Evolutionary conservation across 129 eudicot species (phyloP), one percentile per base, ranked within the genome.

Genomic region (Flaveria brownii): DNA sequence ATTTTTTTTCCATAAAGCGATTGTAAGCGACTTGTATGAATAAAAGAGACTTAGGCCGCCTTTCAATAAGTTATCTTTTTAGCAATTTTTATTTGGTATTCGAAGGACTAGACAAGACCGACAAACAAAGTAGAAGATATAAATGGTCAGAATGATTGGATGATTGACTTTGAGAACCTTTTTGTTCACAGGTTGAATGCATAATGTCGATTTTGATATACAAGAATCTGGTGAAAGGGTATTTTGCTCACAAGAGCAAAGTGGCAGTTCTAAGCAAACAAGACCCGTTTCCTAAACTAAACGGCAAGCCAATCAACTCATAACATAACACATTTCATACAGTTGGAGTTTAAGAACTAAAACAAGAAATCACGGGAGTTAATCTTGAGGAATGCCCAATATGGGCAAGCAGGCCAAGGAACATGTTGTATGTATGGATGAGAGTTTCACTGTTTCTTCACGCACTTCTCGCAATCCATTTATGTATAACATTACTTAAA

Each of bases 181-280:
- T 61, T 15, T 73, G 33, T 55, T 75, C 65, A 83, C 88, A 93
- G 98, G 97, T 91, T 39, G 98, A 93, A 80, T 93, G 98, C 79
- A 93, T 91, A 74, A 86, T 93, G 88, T 82, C 97, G 4, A 93
- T 93, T 51, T 85, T 91, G 77, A 93, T 93, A 55, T 84, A 82
- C 88, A 93, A 91, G 90, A 90, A 90, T 82, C 89, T 93, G 42
- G 82, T 90, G 73, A 93, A 93, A 78, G 98, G 98, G 76, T 93
- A 93, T 85, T 93, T 93, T 70, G 98, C 97, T 23, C 98, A 93
- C 92, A 90, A 93, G 85, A 90, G 96, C 75, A 93, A 93, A 86
- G 97, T 93, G 50, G 97, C 82, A 13, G 98, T 93, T 83, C 71
- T 93, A 55, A 93, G 98, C 87, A 93, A 93, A 55, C 98, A 93